These are phyloP conservation scores for Penicillium verhagenii DNA, from an alignment of 495 filamentous ascomycete genomes.

Conservation along the genomic window DNA sequence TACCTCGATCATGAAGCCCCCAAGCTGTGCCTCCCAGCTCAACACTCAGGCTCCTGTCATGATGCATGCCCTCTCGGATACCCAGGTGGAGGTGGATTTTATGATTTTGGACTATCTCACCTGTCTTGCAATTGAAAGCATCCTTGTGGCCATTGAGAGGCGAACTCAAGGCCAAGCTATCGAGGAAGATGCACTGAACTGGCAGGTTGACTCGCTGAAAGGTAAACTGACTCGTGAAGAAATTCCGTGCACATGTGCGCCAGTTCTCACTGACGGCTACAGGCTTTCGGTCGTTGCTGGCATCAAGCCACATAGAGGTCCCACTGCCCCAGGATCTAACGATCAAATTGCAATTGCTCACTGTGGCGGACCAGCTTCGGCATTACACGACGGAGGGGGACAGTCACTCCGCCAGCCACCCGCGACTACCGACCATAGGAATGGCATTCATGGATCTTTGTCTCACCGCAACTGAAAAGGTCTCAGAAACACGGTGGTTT, in stretches of 20 bases:
- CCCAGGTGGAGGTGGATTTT: slow-evolving; percentile 44
- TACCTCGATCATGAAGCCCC: neutral
- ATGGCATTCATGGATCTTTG: slow-evolving; percentile 51
- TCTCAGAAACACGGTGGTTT: slow-evolving; percentile 36
- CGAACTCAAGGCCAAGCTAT: neutral
- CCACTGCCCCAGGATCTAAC: slow-evolving; percentile 24
- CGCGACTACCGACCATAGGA: slow-evolving; percentile 41
- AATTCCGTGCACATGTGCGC: neutral
- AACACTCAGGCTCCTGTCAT: neutral
- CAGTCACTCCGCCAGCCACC: neutral
- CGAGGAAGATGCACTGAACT: slow-evolving; percentile 12
- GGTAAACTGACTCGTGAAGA: slow-evolving; percentile 19
- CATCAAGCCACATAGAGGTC: neutral
- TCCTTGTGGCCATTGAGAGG: slow-evolving; percentile 16
- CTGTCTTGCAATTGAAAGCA: slow-evolving; percentile 39
- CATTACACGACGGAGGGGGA: slow-evolving; percentile 1
- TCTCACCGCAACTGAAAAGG: slow-evolving; percentile 23
- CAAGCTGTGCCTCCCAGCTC: neutral
- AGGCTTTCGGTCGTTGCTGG: neutral
- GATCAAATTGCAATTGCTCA: slow-evolving; percentile 28
- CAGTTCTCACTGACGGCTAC: neutral
- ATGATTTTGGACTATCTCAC: slow-evolving; percentile 56
- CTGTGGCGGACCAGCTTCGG: slow-evolving; percentile 16
- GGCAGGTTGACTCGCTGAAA: slow-evolving; percentile 21
- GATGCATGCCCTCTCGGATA: slow-evolving; percentile 18